Percentiles rank a stretch among this genome's conserved stretches.
phyloP scores from a whole-genome alignment of 495 filamentous ascomycete genomes.

The Xylaria flabelliformis region DNA sequence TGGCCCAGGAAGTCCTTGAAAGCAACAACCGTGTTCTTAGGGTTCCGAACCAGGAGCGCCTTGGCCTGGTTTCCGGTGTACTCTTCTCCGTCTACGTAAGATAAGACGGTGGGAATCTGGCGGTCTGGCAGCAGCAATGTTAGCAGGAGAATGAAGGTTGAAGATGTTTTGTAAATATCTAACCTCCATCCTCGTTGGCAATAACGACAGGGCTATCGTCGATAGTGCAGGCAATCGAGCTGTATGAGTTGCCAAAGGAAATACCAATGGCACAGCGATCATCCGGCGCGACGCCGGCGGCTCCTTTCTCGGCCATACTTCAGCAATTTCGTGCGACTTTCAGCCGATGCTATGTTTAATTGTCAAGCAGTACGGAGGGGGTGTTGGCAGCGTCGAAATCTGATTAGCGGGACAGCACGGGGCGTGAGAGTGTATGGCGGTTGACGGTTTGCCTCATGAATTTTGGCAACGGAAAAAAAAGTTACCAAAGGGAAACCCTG shows the following conservation, averaged over 20 bases:
- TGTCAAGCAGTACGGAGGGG: slow-evolving; percentile 10
- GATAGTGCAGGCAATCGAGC: slow-evolving; percentile 89
- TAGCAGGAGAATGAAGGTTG: slow-evolving; percentile 17
- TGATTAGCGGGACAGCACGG: slow-evolving; percentile 19
- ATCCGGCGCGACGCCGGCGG: slow-evolving; percentile 52
- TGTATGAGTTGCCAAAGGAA: slow-evolving; percentile 97
- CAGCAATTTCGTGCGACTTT: slow-evolving; percentile 12
- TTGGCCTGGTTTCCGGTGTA: slow-evolving; percentile 97
- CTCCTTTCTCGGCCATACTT: slow-evolving; percentile 47
- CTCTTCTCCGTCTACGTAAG: slow-evolving; percentile 94
- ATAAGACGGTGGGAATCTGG: slow-evolving; percentile 93
- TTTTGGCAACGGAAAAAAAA: slow-evolving; percentile 32
- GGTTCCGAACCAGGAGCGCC: slow-evolving; percentile 87
- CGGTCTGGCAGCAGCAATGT: slow-evolving; percentile 67
- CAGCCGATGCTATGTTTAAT: not conserved
- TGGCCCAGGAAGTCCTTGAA: slow-evolving; percentile 96
- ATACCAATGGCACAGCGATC: slow-evolving; percentile 88
- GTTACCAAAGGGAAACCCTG: slow-evolving; percentile 25
- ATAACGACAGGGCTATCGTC: slow-evolving; percentile 98
- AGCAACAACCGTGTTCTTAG: slow-evolving; percentile 89
- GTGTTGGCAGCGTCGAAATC: not conserved
- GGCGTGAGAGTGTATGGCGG: not conserved
- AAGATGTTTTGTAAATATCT: slow-evolving; percentile 30
- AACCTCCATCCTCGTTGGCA: slow-evolving; percentile 98
- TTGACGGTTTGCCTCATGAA: slow-evolving; percentile 22